These are phyloP conservation scores for Rhodofomes roseus DNA, from an alignment of 1,284 basidiomycete genomes.

Conservation along the genomic window DNA sequence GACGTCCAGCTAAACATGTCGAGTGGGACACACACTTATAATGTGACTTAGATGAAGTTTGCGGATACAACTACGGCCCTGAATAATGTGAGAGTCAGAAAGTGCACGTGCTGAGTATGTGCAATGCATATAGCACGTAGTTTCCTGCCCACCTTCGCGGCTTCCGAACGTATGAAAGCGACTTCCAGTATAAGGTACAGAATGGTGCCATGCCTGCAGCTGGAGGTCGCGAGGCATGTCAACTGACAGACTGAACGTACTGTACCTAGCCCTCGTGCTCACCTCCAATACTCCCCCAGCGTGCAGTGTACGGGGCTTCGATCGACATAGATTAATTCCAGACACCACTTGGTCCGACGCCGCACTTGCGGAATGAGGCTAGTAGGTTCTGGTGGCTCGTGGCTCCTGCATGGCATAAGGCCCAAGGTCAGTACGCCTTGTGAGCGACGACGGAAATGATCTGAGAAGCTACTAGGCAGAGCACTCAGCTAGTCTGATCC, in stretches of 20 bases:
- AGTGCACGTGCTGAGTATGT: background rate
- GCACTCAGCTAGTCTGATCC: no score
- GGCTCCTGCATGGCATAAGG: no score
- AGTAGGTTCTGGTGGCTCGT: no score
- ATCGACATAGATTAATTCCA: background rate
- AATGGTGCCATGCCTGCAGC: background rate
- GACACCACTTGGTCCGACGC: background rate
- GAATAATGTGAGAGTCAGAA: background rate
- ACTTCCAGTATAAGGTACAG: background rate
- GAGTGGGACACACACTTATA: background rate
- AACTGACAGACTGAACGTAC: background rate
- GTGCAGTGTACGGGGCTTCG: background rate
- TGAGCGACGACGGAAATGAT: no score
- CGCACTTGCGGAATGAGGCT: background rate
- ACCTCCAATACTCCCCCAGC: background rate
- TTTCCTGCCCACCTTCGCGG: background rate
- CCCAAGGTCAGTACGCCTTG: no score
- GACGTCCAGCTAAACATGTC: background rate
- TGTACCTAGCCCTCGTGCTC: background rate
- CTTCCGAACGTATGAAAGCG: background rate
- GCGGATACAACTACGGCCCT: background rate
- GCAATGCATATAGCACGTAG: background rate
- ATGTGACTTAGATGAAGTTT: background rate
- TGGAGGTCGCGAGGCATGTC: background rate
- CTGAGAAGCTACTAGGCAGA: no score